Conservation (phyloP, 257 asterid species). For the Lycium barbarum region DNA sequence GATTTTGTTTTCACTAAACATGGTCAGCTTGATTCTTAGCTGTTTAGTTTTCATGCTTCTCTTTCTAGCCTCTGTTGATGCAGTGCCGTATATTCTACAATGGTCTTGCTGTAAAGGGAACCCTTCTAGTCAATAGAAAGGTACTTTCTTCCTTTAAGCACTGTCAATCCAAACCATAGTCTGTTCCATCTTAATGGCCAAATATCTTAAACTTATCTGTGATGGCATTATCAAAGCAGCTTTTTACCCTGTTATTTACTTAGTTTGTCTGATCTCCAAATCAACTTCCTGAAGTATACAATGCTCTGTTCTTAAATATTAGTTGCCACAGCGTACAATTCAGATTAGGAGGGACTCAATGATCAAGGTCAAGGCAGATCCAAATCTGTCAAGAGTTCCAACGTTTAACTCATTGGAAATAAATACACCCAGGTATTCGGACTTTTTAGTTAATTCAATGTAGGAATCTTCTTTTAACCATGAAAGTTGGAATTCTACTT, state of each 20-base stretch:
- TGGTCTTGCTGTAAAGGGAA: slow-evolving; percentile 89
- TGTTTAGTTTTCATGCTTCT: slow-evolving; percentile 23
- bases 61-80: slow-evolving; percentile 78
- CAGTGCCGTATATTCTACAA: slow-evolving; percentile 80
- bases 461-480: neutral
- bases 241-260: slow-evolving; percentile 22
- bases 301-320: slow-evolving; percentile 25
- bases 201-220: neutral
- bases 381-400: slow-evolving; percentile 26
- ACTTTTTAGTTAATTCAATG: slow-evolving; percentile 12
- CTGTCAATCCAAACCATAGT: neutral
- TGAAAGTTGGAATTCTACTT: neutral
- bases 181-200: neutral
- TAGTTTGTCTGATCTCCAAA: slow-evolving; percentile 7
- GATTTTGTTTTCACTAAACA: neutral
- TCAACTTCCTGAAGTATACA: slow-evolving; percentile 19
- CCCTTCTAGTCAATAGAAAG: slow-evolving; percentile 76
- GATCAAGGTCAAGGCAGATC: slow-evolving; percentile 77
- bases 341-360: slow-evolving; percentile 87
- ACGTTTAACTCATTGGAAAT: slow-evolving; percentile 74
- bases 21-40: neutral
- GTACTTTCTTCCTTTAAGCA: slow-evolving; percentile 40
- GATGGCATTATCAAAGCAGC: neutral
- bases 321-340: slow-evolving; percentile 71
- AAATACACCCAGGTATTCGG: slow-evolving; percentile 62